phyloP scores from a whole-genome alignment of 768 basidiomycete genomes.

The Rhizopogon vulgaris region DNA sequence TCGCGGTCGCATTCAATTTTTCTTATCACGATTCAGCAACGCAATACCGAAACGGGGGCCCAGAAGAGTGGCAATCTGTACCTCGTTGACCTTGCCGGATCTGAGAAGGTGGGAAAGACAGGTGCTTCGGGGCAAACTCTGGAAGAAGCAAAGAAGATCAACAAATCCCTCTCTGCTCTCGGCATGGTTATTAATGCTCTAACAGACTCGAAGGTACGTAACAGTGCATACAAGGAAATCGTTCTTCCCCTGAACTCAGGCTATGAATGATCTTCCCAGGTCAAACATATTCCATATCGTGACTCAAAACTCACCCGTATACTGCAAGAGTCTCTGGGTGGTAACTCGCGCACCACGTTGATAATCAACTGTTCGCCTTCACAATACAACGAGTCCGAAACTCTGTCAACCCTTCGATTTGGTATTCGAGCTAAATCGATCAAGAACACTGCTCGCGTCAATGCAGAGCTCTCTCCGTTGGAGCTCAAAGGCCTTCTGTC shows the following conservation, averaged over 20 bases:
- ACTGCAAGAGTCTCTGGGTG: conserved; percentile 95
- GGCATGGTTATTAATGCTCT: conserved; percentile 99
- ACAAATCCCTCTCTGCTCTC: conserved; percentile 94
- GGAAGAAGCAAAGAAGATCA: conserved; percentile 99
- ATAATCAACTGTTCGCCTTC: conserved; percentile 99
- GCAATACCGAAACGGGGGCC: conserved; percentile 93
- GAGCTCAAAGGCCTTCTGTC: conserved; percentile 91
- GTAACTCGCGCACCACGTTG: conserved; percentile 92
- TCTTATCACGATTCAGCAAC: conserved; percentile 93
- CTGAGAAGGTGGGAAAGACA: conserved; percentile 99
- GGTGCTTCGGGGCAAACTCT: conserved; percentile 98
- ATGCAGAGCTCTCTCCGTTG: conserved; percentile 92
- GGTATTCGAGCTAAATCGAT: conserved; percentile 99
- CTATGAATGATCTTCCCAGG: conserved; percentile 39
- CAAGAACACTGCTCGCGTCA: conserved; percentile 99
- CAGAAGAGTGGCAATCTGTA: conserved; percentile 96
- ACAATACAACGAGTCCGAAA: conserved; percentile 95
- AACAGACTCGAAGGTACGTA: conserved; percentile 85
- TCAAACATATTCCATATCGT: conserved; percentile 95
- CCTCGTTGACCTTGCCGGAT: conserved; percentile 96
- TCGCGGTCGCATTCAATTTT: conserved; percentile 99
- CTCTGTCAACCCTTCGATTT: conserved; percentile 93
- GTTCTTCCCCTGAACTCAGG: background rate
- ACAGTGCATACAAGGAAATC: background rate
- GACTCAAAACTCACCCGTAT: conserved; percentile 99